Evolutionary conservation across 805 yeast species (phyloP).

Genomic region (Yarrowia sp.): DNA sequence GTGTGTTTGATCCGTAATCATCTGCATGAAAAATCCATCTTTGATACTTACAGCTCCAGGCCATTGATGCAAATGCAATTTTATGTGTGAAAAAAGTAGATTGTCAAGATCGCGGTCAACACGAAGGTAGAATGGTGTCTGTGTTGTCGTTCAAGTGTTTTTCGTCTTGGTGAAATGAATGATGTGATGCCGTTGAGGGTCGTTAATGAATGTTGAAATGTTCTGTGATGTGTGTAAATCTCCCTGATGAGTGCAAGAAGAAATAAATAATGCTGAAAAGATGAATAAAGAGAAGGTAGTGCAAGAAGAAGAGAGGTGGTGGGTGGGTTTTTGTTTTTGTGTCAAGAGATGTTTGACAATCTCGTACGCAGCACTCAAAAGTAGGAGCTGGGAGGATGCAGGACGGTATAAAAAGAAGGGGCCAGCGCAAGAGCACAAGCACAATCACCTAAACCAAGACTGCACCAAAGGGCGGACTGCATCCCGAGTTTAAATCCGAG

Average conservation of each 20-base stretch:
- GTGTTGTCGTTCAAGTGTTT: background rate
- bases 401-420: constrained; percentile 22
- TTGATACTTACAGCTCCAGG: constrained; percentile 26
- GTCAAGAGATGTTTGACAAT: constrained; percentile 19
- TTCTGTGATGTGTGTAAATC: background rate
- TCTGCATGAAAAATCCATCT: background rate
- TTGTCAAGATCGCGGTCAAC: constrained; percentile 15
- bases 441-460: constrained; percentile 19
- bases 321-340: constrained; percentile 1
- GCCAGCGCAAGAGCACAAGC: constrained; percentile 14
- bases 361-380: constrained; percentile 23
- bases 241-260: background rate
- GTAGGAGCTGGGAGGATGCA: constrained; percentile 23
- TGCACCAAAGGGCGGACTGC: constrained; percentile 25
- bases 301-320: background rate
- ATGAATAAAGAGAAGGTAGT: constrained; percentile 5
- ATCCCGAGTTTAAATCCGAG: constrained; percentile 13
- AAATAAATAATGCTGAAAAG: constrained; percentile 13
- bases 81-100: constrained; percentile 1
- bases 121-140: background rate
- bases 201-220: constrained; percentile 16
- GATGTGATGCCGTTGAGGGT: constrained; percentile 9
- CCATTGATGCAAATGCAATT: constrained; percentile 27
- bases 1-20: background rate
- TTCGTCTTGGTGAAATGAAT: background rate